Percentiles rank a stretch among this genome's conserved stretches.
Evolutionary conservation across 1,284 basidiomycete species (phyloP).

Genomic region (Bondarzewia mesenterica): DNA sequence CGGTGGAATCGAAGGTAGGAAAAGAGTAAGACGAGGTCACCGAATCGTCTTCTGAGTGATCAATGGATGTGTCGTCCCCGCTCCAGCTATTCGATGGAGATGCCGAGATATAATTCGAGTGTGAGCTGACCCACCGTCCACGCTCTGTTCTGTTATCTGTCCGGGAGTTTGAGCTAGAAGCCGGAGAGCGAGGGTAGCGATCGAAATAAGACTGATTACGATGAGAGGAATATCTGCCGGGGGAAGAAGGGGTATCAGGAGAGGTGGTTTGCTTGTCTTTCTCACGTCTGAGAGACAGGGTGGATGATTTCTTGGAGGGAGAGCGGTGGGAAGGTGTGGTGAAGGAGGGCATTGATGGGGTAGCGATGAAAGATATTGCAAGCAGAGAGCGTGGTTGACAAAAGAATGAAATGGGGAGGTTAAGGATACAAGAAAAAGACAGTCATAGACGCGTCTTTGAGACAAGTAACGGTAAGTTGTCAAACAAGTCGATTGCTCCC

Average conservation of each 20-base stretch:
- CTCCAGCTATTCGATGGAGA: conserved; percentile 1
- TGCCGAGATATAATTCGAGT: not conserved
- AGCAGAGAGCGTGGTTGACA: not conserved
- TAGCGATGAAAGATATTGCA: not conserved
- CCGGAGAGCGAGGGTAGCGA: conserved; percentile 15
- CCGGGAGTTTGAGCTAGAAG: conserved; percentile 5
- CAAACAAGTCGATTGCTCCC: not conserved
- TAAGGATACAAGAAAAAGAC: not conserved
- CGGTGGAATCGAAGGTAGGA: not conserved
- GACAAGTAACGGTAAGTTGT: not conserved
- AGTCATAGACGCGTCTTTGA: not conserved
- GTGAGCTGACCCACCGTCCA: not conserved
- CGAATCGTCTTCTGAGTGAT: conserved; percentile 3
- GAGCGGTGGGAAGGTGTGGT: conserved; percentile 23
- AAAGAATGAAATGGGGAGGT: not conserved
- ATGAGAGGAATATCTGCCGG: conserved; percentile 14
- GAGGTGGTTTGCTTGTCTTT: conserved; percentile 30
- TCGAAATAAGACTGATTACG: conserved; percentile 28
- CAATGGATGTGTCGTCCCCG: conserved; percentile 5
- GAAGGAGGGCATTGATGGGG: conserved; percentile 5
- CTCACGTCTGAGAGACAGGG: conserved; percentile 45
- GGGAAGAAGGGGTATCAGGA: conserved; percentile 19
- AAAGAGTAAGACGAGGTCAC: conserved; percentile 5
- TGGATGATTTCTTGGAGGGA: conserved; percentile 44
- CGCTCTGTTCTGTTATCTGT: not conserved